These are phyloP conservation scores for Coelastrella sp. DNA, from an alignment of 139 green algal species.

Conservation along the genomic window DNA sequence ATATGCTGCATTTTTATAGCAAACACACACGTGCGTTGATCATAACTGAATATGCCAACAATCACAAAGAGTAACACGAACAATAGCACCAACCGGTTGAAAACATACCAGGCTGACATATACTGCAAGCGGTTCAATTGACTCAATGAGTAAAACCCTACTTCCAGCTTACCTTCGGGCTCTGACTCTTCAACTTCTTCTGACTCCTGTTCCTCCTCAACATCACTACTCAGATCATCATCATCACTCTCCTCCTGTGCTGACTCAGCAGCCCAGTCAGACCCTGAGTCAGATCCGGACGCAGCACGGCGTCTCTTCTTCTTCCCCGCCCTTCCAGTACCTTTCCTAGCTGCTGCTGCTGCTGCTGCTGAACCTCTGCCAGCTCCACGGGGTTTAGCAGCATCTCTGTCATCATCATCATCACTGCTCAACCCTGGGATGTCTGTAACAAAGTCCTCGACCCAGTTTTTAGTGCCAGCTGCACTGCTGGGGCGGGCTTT, in stretches of 20 bases:
- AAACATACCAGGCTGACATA: too few relatives aligned
- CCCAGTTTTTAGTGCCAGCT: not conserved
- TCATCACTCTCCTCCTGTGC: conserved; percentile 15
- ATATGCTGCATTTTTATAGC: not conserved
- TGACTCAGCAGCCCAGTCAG: conserved; percentile 25
- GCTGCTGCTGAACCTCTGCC: not conserved
- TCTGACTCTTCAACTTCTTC: not conserved
- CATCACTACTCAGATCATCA: conserved; percentile 31
- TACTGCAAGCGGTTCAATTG: too few relatives aligned
- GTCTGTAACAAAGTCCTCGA: conserved; percentile 2
- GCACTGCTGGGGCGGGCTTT: conserved; percentile 13
- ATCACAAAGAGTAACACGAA: too few relatives aligned
- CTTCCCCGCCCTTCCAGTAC: not conserved
- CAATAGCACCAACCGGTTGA: too few relatives aligned
- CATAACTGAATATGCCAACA: too few relatives aligned
- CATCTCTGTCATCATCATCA: not conserved
- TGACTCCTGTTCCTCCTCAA: conserved; percentile 10
- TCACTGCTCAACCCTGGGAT: conserved; percentile 6
- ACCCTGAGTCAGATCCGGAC: conserved; percentile 18
- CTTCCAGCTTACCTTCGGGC: not conserved
- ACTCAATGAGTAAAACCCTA: not conserved
- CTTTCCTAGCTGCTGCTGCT: too few relatives aligned
- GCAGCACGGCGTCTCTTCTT: not conserved
- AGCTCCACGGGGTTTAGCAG: not conserved
- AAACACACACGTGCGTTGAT: too few relatives aligned